Conservation (phyloP, 2,329 filamentous ascomycete genomes). For the Cladobotryum mycophilum region DNA sequence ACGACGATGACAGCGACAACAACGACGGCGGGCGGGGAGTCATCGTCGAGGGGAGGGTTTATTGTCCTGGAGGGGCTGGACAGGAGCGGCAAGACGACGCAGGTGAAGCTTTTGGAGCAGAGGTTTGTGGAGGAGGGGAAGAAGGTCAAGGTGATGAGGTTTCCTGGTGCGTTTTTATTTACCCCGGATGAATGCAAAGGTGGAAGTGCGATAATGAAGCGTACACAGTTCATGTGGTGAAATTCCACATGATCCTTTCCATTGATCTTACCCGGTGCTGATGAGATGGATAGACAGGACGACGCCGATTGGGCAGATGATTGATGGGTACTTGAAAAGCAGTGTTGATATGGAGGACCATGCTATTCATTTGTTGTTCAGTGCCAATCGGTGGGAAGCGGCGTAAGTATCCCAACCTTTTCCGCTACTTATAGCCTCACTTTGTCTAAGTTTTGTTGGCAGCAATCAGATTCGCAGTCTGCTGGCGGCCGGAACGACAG, state of each 20-base stretch:
- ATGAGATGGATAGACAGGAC: slow-evolving; percentile 55
- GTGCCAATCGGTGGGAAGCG: slow-evolving; percentile 83
- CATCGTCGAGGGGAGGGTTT: slow-evolving; percentile 54
- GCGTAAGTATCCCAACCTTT: slow-evolving; percentile 34
- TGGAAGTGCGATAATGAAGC: too few relatives aligned
- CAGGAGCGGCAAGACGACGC: slow-evolving; percentile 85
- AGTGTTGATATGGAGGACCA: slow-evolving; percentile 74
- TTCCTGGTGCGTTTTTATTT: slow-evolving; percentile 43
- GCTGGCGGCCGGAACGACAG: slow-evolving; percentile 60
- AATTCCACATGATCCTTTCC: too few relatives aligned
- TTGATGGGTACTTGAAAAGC: slow-evolving; percentile 73
- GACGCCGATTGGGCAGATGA: slow-evolving; percentile 81
- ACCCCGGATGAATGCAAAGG: too few relatives aligned
- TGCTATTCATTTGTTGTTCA: slow-evolving; percentile 83
- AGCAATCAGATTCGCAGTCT: slow-evolving; percentile 47
- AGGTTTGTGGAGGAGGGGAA: slow-evolving; percentile 43
- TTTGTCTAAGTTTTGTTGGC: neutral
- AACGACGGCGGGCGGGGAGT: neutral
- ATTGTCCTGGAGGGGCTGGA: slow-evolving; percentile 86
- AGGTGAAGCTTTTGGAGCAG: slow-evolving; percentile 65
- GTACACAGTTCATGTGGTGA: too few relatives aligned
- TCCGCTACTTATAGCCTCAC: neutral
- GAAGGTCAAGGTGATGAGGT: slow-evolving; percentile 48
- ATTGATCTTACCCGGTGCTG: too few relatives aligned
- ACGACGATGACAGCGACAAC: neutral